Conservation (phyloP, 2,329 filamentous ascomycete species). For the Colletotrichum brevisporum region DNA sequence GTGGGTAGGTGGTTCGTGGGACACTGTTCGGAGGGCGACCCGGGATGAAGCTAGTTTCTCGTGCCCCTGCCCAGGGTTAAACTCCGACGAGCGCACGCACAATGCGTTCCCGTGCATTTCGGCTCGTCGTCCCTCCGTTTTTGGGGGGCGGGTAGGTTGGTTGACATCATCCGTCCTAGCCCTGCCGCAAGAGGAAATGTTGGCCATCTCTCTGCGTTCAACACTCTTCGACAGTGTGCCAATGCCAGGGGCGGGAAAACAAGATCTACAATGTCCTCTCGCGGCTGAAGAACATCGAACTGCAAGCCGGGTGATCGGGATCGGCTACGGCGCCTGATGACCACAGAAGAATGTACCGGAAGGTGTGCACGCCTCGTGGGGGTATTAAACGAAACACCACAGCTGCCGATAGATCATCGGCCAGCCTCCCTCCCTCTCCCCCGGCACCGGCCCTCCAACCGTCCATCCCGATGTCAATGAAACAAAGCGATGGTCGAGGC, state of each 20-base stretch:
- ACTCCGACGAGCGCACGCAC: slow-evolving; percentile 29
- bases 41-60: neutral
- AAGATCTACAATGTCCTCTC: too few relatives aligned
- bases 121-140: slow-evolving; percentile 33
- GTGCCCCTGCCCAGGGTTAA: neutral
- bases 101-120: slow-evolving; percentile 26
- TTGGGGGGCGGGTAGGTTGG: neutral
- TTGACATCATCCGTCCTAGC: slow-evolving; percentile 32
- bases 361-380: too few relatives aligned
- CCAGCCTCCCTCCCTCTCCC: too few relatives aligned
- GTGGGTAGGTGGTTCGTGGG: neutral
- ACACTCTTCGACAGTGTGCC: neutral
- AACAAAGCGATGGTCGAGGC: slow-evolving; percentile 36
- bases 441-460: too few relatives aligned
- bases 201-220: neutral
- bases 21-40: slow-evolving; percentile 3
- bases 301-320: too few relatives aligned
- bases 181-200: slow-evolving; percentile 20
- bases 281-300: too few relatives aligned
- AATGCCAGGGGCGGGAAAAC: neutral
- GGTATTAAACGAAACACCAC: too few relatives aligned
- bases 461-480: slow-evolving; percentile 21
- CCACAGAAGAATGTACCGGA: too few relatives aligned
- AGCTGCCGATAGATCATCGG: too few relatives aligned
- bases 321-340: too few relatives aligned